These are phyloP conservation scores for Fagus sylvatica DNA, from an alignment of 306 rosid species.

Conservation along the genomic window DNA sequence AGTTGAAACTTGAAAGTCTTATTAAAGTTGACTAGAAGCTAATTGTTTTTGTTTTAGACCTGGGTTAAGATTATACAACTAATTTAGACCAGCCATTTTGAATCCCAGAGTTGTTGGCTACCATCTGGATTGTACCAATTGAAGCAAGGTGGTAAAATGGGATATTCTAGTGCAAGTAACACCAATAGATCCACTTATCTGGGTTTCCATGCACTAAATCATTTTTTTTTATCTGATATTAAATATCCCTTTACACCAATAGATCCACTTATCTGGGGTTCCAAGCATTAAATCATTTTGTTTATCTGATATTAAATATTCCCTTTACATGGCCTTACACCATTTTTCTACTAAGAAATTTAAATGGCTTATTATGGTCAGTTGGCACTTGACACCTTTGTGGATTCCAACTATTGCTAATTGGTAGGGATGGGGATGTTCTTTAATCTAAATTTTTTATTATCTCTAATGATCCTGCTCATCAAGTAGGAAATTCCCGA, in stretches of 20 bases:
- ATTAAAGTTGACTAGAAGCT: neutral
- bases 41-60: slow-evolving; percentile 7
- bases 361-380: neutral
- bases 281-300: neutral
- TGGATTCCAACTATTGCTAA: neutral
- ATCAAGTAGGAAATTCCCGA: neutral
- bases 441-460: neutral
- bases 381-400: slow-evolving; percentile 2
- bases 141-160: neutral
- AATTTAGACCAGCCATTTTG: slow-evolving; percentile 5
- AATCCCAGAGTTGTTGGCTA: neutral
- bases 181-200: neutral
- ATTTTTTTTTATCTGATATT: neutral
- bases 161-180: neutral
- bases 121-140: neutral
- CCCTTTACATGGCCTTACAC: neutral
- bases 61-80: neutral
- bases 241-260: neutral
- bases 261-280: neutral
- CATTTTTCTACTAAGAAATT: neutral
- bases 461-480: neutral
- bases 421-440: neutral
- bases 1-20: slow-evolving; percentile 16
- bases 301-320: neutral
- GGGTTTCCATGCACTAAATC: neutral